Evolutionary conservation across 75 land plant species (phyloP), one percentile per base, ranked within the genome.

Genomic region (Pseudotsuga menziesii): DNA sequence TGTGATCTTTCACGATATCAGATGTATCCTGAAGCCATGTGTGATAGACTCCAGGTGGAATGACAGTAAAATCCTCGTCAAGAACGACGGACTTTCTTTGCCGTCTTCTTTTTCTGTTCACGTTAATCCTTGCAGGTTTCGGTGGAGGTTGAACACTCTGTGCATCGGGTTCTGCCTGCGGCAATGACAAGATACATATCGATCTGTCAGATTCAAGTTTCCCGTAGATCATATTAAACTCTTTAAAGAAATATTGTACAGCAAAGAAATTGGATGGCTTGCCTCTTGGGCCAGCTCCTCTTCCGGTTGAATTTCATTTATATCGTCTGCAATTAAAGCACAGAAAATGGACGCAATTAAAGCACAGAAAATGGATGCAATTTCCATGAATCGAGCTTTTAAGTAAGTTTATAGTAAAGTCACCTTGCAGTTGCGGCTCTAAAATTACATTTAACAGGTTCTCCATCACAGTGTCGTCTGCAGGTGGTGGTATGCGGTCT

Each of bases 11-110:
- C 57, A 85, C 74, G 56, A 90, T 67, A 69, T 91, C 87, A 2
- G 93, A 87, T 25, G 89, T 19, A 75, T 88, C 83, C 61, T 82
- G 73, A 48, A 93, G 90, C 98, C 96, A 95, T 41, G 86, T 75
- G 60, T 86, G 87, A 80, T 85, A 93, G 7, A 80, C 36, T 19
- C 79, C 62, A 57, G 87, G 87, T 39, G 93, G 86, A 52, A 95
- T 82, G 23, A 89, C 85, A 25, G 82, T 87, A 64, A 83, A 85
- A 4, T 90, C 90, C 27, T 79, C 70, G 61, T 93, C 93, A 81
- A 89, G 67, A 11, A 87, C 23, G 52, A 73, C 55, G 8, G 75
- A 41, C 3, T 36, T 39, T 19, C 23, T 9, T 41, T 20, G 39
- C 9, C 52, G 6, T 69, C 17, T 69, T 39, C 52, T 41, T 32